Conservation (phyloP, 768 basidiomycete genomes). For the Serendipita sp. region DNA sequence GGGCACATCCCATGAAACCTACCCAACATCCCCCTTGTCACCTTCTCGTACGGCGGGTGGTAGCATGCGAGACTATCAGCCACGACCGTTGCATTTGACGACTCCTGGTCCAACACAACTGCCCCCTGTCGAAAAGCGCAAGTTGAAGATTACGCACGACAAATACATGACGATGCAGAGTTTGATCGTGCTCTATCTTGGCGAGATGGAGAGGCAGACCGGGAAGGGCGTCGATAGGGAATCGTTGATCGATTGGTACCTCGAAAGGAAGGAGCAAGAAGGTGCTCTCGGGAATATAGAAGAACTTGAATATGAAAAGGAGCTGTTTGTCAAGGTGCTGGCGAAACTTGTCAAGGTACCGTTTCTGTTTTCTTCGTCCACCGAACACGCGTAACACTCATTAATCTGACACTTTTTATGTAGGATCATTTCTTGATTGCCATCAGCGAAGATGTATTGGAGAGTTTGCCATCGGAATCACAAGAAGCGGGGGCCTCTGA, state of each 20-base stretch:
- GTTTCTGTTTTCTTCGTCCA: background rate
- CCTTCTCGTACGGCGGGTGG: constrained; percentile 15
- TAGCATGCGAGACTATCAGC: constrained; percentile 15
- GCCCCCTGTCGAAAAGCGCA: constrained; percentile 31
- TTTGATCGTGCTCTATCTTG: constrained; percentile 68
- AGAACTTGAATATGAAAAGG: constrained; percentile 78
- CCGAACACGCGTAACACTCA: background rate
- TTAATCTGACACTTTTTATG: background rate
- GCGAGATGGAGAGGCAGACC: constrained; percentile 56
- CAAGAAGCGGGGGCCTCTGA: constrained; percentile 40
- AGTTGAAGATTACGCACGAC: constrained; percentile 92
- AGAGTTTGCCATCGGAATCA: constrained; percentile 43
- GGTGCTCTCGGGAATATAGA: constrained; percentile 51
- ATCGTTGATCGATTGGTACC: constrained; percentile 92
- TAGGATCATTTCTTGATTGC: constrained; percentile 79
- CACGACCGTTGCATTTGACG: constrained; percentile 18
- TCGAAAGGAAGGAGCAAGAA: constrained; percentile 75
- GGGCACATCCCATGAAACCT: constrained; percentile 7
- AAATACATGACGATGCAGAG: constrained; percentile 82
- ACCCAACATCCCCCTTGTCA: background rate
- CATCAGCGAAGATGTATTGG: constrained; percentile 66
- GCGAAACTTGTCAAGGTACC: constrained; percentile 79
- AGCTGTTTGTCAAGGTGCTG: constrained; percentile 77
- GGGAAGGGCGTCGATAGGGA: constrained; percentile 71
- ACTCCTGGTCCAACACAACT: constrained; percentile 18